phyloP scores from a whole-genome alignment of 2,329 filamentous ascomycete genomes.

The Pezicula carpinea region DNA sequence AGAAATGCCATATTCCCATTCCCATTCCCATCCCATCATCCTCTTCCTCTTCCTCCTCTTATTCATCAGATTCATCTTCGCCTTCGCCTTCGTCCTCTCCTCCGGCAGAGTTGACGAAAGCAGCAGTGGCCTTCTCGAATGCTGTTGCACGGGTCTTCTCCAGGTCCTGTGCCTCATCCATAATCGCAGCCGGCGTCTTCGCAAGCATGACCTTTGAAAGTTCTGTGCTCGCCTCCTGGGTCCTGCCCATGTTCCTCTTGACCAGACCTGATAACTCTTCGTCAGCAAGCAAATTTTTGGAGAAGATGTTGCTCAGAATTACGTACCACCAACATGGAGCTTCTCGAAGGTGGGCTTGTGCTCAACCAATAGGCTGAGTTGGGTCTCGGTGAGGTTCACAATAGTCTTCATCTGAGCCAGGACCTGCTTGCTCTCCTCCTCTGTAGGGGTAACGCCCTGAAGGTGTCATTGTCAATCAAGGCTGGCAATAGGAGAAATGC shows the following conservation, averaged over 20 bases:
- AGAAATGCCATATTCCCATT: too few species aligned
- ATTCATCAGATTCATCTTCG: slow-evolving; percentile 23
- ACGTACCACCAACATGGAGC: slow-evolving; percentile 10
- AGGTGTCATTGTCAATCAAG: neutral
- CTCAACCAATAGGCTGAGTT: slow-evolving; percentile 18
- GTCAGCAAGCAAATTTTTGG: neutral
- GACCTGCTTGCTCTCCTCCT: slow-evolving; percentile 19
- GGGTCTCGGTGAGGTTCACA: slow-evolving; percentile 20
- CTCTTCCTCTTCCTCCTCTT: too few species aligned
- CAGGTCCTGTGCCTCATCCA: slow-evolving; percentile 13
- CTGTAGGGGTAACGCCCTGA: slow-evolving; percentile 11
- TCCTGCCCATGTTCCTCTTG: slow-evolving; percentile 14
- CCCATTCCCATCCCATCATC: too few species aligned
- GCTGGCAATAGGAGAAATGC: neutral
- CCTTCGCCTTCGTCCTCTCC: slow-evolving; percentile 22
- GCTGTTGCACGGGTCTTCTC: slow-evolving; percentile 12
- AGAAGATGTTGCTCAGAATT: neutral
- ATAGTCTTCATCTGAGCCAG: slow-evolving; percentile 20
- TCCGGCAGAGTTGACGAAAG: slow-evolving; percentile 15
- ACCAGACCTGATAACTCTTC: slow-evolving; percentile 10
- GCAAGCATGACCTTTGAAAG: slow-evolving; percentile 7
- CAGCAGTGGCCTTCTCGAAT: slow-evolving; percentile 15
- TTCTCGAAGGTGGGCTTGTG: slow-evolving; percentile 14
- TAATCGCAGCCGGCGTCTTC: slow-evolving; percentile 18
- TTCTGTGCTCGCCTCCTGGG: neutral